A percentile compares a stretch with the other conserved stretches of the same genome.
phyloP scores from a whole-genome alignment of 225 moss, liverwort and hornwort genomes.

The Antitrichia curtipendula region DNA sequence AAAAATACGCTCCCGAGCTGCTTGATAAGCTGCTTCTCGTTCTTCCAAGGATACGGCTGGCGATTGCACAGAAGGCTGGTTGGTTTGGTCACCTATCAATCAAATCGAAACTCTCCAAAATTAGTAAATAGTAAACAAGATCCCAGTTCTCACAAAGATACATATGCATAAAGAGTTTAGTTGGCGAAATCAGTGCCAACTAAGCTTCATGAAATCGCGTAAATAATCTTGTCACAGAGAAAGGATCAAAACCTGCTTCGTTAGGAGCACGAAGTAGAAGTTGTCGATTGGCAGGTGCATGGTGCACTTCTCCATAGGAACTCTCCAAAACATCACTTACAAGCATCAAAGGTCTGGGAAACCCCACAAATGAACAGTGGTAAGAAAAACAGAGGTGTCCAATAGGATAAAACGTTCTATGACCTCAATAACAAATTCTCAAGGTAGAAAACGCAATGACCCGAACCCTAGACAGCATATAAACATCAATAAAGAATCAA shows the following conservation, averaged over 20 bases:
- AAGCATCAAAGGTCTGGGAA: constrained; percentile 64
- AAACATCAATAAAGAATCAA: background rate
- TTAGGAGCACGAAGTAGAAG: constrained; percentile 49
- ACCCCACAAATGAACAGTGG: background rate
- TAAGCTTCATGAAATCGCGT: background rate
- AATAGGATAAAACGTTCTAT: background rate
- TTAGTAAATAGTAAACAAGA: background rate
- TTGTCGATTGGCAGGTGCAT: constrained; percentile 48
- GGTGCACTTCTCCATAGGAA: constrained; percentile 42
- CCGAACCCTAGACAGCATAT: background rate
- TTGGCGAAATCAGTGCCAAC: background rate
- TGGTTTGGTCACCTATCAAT: constrained; percentile 38
- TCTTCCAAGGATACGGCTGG: constrained; percentile 61
- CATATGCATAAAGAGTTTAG: background rate
- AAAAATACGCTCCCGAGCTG: constrained; percentile 89
- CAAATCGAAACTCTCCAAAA: background rate
- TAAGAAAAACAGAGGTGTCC: background rate
- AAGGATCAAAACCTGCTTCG: constrained; percentile 34
- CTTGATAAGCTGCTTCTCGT: constrained; percentile 77
- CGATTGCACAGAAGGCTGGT: constrained; percentile 20
- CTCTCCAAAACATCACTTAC: constrained; percentile 73
- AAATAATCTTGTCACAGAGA: background rate
- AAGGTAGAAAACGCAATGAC: background rate
- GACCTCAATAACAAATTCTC: background rate
- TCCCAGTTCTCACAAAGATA: background rate